A percentile compares a stretch with the other conserved stretches of the same genome.
Evolutionary conservation across 805 yeast species (phyloP).

Genomic region (Kregervanrija delftensis): DNA sequence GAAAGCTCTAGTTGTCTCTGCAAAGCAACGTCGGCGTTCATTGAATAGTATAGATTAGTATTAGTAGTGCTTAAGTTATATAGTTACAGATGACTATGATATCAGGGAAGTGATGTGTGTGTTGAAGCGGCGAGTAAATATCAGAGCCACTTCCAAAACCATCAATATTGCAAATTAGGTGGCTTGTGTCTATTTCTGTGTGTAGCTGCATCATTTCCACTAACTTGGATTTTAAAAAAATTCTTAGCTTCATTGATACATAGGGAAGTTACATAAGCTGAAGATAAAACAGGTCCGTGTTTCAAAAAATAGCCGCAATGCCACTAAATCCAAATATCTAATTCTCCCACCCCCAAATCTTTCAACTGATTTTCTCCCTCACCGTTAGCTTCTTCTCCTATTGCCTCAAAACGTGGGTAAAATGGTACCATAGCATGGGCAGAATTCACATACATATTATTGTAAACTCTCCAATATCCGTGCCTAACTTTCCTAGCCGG

Average conservation of each 20-base stretch:
- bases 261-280: too few species aligned
- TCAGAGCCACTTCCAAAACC: too few species aligned
- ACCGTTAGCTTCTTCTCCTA: conserved; percentile 13
- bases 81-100: too few species aligned
- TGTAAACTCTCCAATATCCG: conserved; percentile 82
- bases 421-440: conserved; percentile 75
- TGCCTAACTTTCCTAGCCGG: conserved; percentile 83
- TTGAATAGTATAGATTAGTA: not conserved
- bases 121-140: too few species aligned
- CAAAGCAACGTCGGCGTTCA: conserved; percentile 9
- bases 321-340: conserved; percentile 25
- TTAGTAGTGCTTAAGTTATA: too few species aligned
- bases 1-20: conserved; percentile 21
- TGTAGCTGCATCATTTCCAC: too few species aligned
- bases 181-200: too few species aligned
- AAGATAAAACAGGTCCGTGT: not conserved
- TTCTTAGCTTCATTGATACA: too few species aligned
- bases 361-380: conserved; percentile 10
- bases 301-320: not conserved
- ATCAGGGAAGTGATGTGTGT: too few species aligned
- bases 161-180: too few species aligned
- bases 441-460: conserved; percentile 65
- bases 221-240: too few species aligned
- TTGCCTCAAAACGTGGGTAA: conserved; percentile 54
- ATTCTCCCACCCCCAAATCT: conserved; percentile 24